Conservation (phyloP, 2,329 filamentous ascomycete species). For the Thelonectria rubi region DNA sequence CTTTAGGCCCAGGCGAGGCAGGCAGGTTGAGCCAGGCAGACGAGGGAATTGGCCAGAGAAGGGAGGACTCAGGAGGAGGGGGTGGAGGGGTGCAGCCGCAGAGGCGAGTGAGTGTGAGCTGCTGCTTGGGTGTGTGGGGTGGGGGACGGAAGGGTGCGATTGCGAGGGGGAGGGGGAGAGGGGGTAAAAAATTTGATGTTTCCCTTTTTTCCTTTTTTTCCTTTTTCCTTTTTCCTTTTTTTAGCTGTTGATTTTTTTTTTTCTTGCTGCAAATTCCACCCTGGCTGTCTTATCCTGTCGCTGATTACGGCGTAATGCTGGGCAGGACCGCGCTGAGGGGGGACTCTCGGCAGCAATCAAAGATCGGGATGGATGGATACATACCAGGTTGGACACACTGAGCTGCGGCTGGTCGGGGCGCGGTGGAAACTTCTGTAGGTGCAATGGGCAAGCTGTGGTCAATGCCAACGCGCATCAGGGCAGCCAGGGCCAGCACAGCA, state of each 20-base stretch:
- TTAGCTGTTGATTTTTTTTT: constrained; percentile 30
- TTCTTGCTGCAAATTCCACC: background rate
- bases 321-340: constrained; percentile 7
- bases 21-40: constrained; percentile 18
- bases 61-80: constrained; percentile 27
- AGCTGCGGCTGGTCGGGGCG: constrained; percentile 30
- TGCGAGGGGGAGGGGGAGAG: constrained; percentile 36
- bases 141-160: constrained; percentile 39
- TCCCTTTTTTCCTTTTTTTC: constrained; percentile 32
- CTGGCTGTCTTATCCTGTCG: constrained; percentile 10
- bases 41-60: constrained; percentile 27
- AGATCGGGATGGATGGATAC: constrained; percentile 28
- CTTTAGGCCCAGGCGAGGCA: constrained; percentile 23
- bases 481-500: constrained; percentile 16
- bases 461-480: constrained; percentile 36
- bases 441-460: constrained; percentile 33
- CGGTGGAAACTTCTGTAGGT: constrained; percentile 25
- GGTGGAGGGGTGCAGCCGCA: constrained; percentile 28
- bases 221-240: constrained; percentile 28
- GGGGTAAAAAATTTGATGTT: constrained; percentile 30
- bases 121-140: constrained; percentile 37
- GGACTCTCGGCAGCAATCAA: constrained; percentile 25
- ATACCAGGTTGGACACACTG: constrained; percentile 26
- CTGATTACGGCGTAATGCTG: constrained; percentile 7
- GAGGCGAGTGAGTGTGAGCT: constrained; percentile 21